Conservation (phyloP, 495 filamentous ascomycete genomes). For the Neohortaea acidophila region DNA sequence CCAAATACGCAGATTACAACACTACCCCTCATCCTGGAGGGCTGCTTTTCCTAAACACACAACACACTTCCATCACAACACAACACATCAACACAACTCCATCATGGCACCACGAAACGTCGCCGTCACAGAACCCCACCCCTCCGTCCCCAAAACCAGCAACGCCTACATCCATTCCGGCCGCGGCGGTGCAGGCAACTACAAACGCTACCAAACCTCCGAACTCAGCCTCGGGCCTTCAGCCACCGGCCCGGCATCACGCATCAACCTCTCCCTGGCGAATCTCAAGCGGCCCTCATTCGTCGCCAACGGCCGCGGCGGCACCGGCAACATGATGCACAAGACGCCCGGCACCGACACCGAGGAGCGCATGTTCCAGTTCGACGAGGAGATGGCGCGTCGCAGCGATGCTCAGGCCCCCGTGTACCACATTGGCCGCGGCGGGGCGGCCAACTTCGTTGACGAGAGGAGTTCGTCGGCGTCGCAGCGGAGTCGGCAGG, state of each 20-base stretch:
- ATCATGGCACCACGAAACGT: constrained; percentile 28
- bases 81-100: constrained; percentile 13
- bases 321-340: constrained; percentile 73
- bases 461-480: too few relatives aligned
- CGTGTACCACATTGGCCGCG: constrained; percentile 71
- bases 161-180: constrained; percentile 49
- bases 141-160: constrained; percentile 47
- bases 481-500: too few relatives aligned
- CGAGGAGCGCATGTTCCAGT: constrained; percentile 64
- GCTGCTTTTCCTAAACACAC: constrained; percentile 2
- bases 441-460: constrained; percentile 74
- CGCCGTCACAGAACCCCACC: constrained; percentile 68
- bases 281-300: not conserved
- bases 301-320: constrained; percentile 55
- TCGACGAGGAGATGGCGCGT: constrained; percentile 82
- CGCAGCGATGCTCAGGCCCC: constrained; percentile 41
- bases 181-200: constrained; percentile 78
- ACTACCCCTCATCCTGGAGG: not conserved
- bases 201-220: constrained; percentile 51
- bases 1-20: constrained; percentile 30
- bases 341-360: constrained; percentile 26
- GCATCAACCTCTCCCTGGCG: constrained; percentile 23
- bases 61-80: constrained; percentile 2
- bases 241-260: constrained; percentile 41
- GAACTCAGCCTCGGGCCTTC: constrained; percentile 38